Evolutionary conservation across 2,329 filamentous ascomycete species (phyloP), one percentile per base, ranked within the genome.

Genomic region (Cytospora piceae): DNA sequence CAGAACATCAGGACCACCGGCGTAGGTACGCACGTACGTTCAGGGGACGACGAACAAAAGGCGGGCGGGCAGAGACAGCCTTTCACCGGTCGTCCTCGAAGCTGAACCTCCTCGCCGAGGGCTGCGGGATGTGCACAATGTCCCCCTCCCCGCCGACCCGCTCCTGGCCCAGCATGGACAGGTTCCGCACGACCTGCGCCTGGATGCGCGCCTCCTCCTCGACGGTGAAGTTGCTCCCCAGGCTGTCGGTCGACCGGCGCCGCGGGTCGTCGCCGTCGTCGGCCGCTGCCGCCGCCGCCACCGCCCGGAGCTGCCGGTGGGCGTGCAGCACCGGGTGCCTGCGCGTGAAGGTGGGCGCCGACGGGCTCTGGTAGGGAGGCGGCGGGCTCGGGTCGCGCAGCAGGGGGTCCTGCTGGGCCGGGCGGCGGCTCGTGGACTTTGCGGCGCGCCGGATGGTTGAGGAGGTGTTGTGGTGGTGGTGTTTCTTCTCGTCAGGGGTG

Each of bases 141-240:
- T 85, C 83, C 4, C 73, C 73, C 0, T 78, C 77, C 3, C 73
- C 72, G 57, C 82, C 78, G 39, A 83, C 80, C n/a, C 81, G 77
- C 61, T 78, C 78, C 46, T 75, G 75, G 60, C 76, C 79, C 42
- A 68, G 61, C 59, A 66, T 66, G 31, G 56, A 65, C 22, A 68
- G 66, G 56, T 68, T 68, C 53, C 57, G 66, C 58, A 63, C 60
- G 57, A 75, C 61, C 63, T 68, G 66, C 27, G 53, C 68, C 58
- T 68, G 63, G 42, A 68, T 66, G 61, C 57, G 69, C 57, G 32
- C 74, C 66, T 83, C 81, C 67, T 87, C 82, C 29, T 86, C 81
- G 12, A 84, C 80, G 0, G 85, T 87, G 69, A 80, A 87, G 65
- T 87, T 85, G 72, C 85, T 87, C 24, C 84, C 84, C 9, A 87